Conservation (phyloP, 192 early-diverging fungal genomes). For the Backusella circina region DNA sequence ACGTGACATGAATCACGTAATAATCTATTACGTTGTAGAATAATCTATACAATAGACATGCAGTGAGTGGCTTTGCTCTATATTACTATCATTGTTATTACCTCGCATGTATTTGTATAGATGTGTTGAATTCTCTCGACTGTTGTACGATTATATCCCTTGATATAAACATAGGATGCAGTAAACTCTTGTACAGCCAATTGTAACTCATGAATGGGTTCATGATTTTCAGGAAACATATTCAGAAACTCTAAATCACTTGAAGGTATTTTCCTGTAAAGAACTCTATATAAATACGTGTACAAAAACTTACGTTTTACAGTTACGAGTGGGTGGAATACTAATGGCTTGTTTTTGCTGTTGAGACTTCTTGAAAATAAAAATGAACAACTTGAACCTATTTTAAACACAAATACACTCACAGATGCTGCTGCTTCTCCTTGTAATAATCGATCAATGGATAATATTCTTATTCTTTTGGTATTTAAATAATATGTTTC, state of each 20-base stretch:
- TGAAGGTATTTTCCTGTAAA: background rate
- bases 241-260: slow-evolving; percentile 48
- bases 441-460: slow-evolving; percentile 45
- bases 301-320: slow-evolving; percentile 15
- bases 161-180: slow-evolving; percentile 52
- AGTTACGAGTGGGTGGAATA: slow-evolving; percentile 22
- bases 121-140: slow-evolving; percentile 49
- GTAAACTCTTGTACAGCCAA: slow-evolving; percentile 45
- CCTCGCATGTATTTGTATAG: slow-evolving; percentile 40
- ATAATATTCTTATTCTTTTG: slow-evolving; percentile 40
- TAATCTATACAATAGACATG: slow-evolving; percentile 1
- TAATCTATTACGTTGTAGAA: slow-evolving; percentile 18
- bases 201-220: slow-evolving; percentile 35
- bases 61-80: background rate
- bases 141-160: slow-evolving; percentile 43
- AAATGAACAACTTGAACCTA: background rate
- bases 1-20: slow-evolving; percentile 21
- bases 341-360: slow-evolving; percentile 1
- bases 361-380: slow-evolving; percentile 6
- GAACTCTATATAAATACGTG: no score
- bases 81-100: background rate
- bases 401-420: background rate
- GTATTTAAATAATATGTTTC: slow-evolving; percentile 45
- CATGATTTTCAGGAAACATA: slow-evolving; percentile 35
- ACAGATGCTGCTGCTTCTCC: slow-evolving; percentile 39